Base-by-base conservation (phyloP, 306 rosid species). In the Vigna unguiculata region DNA sequence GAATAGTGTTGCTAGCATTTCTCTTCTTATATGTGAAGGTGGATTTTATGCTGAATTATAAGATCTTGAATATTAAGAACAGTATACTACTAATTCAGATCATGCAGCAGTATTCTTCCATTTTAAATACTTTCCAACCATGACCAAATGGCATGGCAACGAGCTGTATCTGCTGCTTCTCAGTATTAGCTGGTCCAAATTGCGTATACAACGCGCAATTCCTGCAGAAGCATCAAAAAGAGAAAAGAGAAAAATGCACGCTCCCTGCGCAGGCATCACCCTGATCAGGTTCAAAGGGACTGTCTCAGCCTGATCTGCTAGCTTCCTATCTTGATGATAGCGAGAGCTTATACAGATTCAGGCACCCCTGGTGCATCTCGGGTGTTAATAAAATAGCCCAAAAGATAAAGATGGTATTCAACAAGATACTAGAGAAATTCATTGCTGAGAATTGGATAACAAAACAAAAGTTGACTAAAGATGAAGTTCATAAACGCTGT, bases 211-310 rank as follows among this genome's bases (percentile, higher is more conserved):
- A 69, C 32, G 65, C 80, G 47, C 36, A 81, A 58, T 32, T 81
- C 97, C 97, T 92, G 98, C 88, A 83, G 76, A 91, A 82, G 82
- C 86, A 87, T 83, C 71, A 72, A 80, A 69, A 82, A 75, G 30
- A 63, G 34, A 80, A 69, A 82, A 75, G 30, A 64, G 34, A 71
- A 60, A 80, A 86, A 81, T 88, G 99, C 99, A 92, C 99, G 62
- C 99, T 95, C 98, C 99, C 98, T 95, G 87, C 97, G 98, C 99
- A 95, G 98, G 99, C 85, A 89, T 95, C 86, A 95, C 86, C 97
- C 99, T 92, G 97, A 84, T 96, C 98, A 96, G 98, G 98, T 96
- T 91, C 97, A 57, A 96, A 96, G 99, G 99, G 98, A 88, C 98
- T 91, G 12, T 96, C 99, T 96, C 98, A 92, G 99, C 97, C 97